Conservation (phyloP, 2,329 filamentous ascomycete species). For the Verticillium dahliae region DNA sequence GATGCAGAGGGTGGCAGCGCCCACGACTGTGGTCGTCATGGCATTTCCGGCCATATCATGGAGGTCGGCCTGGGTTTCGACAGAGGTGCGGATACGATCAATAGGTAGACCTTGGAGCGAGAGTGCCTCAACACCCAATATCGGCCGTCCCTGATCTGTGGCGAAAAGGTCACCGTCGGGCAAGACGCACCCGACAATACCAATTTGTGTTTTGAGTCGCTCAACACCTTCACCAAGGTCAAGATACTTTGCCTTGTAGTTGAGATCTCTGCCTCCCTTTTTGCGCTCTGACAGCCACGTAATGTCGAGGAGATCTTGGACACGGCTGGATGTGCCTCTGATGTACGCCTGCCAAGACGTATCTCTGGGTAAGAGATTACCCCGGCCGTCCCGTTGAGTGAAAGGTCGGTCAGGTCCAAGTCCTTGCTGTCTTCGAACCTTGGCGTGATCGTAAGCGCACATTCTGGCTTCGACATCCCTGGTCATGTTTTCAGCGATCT, state of each 20-base stretch:
- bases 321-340: conserved; percentile 45
- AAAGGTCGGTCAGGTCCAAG: conserved; percentile 51
- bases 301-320: conserved; percentile 62
- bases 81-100: conserved; percentile 54
- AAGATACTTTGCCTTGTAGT: conserved; percentile 37
- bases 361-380: conserved; percentile 43
- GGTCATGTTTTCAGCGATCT: conserved; percentile 17
- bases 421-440: conserved; percentile 38
- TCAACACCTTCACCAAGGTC: conserved; percentile 72
- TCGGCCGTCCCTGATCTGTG: conserved; percentile 50
- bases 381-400: conserved; percentile 52
- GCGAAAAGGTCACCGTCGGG: conserved; percentile 57
- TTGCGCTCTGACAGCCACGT: conserved; percentile 42
- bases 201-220: conserved; percentile 44
- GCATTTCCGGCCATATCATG: conserved; percentile 73
- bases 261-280: conserved; percentile 42
- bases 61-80: conserved; percentile 54
- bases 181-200: conserved; percentile 61
- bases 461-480: conserved; percentile 41
- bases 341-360: conserved; percentile 47
- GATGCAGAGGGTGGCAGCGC: conserved; percentile 52
- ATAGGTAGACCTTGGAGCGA: conserved; percentile 63
- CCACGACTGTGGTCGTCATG: conserved; percentile 70
- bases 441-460: conserved; percentile 54
- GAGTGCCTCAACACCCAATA: conserved; percentile 59